Percentiles rank a stretch among this genome's conserved stretches.
Conservation (phyloP, 2,329 filamentous ascomycete species). For the Ophiognomonia clavigignenti-juglandacearum region DNA sequence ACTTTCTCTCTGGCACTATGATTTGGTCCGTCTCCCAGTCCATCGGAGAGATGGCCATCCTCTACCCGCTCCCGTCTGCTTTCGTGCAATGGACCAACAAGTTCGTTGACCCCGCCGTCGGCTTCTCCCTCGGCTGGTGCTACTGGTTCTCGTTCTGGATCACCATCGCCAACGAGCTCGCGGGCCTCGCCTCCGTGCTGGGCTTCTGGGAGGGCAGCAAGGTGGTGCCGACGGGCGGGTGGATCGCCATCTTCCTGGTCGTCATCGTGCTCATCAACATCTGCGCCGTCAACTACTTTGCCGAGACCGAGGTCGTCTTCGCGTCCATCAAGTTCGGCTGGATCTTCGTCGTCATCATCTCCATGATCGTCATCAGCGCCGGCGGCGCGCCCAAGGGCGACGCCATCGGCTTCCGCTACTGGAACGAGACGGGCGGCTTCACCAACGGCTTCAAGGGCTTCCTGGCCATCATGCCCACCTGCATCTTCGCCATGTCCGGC, state of each 20-base stretch:
- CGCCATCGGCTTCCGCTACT: constrained; percentile 39
- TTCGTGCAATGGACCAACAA: constrained; percentile 43
- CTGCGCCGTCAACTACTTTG: constrained; percentile 37
- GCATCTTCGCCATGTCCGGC: constrained; percentile 47
- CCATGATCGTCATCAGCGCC: constrained; percentile 37
- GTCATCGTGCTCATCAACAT: constrained; percentile 35
- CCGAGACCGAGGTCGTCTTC: constrained; percentile 38
- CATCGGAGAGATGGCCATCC: constrained; percentile 40
- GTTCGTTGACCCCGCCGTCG: constrained; percentile 37
- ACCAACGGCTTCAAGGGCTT: constrained; percentile 44
- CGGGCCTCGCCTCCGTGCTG: constrained; percentile 36
- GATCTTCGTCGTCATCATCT: constrained; percentile 43
- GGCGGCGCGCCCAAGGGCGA: constrained; percentile 32
- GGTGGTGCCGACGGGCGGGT: constrained; percentile 35
- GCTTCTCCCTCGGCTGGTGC: constrained; percentile 41
- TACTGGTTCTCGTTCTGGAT: constrained; percentile 41
- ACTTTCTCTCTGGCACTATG: constrained; percentile 38
- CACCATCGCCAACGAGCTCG: constrained; percentile 38
- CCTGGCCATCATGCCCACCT: constrained; percentile 45
- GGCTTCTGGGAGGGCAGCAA: constrained; percentile 34
- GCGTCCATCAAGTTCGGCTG: constrained; percentile 41
- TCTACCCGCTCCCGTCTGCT: constrained; percentile 40
- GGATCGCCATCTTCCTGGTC: constrained; percentile 38
- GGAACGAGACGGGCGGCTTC: constrained; percentile 33
- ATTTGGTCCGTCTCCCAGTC: constrained; percentile 41